These are phyloP conservation scores for Pelargonium citronellum DNA, from an alignment of 441 rosid species.

Conservation along the genomic window DNA sequence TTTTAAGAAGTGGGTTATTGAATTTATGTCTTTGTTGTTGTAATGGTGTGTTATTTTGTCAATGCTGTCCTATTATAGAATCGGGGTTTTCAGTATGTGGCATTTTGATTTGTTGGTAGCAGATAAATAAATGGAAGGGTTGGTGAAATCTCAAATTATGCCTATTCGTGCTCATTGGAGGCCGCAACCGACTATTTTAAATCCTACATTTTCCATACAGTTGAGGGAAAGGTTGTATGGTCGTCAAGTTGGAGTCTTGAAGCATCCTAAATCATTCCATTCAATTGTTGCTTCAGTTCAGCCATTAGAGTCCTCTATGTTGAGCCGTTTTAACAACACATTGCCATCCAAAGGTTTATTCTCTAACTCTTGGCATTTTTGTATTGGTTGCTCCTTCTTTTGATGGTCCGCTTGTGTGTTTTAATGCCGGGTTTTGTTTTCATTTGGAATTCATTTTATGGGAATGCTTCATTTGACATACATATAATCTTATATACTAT, in stretches of 20 bases:
- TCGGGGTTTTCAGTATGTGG: not conserved
- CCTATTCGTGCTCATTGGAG: slow-evolving; percentile 33
- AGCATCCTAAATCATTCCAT: slow-evolving; percentile 34
- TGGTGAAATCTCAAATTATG: slow-evolving; percentile 35
- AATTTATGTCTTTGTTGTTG: too few species aligned
- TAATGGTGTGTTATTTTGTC: not conserved
- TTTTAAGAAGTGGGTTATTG: too few species aligned
- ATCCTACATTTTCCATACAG: slow-evolving; percentile 31
- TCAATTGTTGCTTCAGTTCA: slow-evolving; percentile 49
- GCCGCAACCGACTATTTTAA: slow-evolving; percentile 24
- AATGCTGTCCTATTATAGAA: too few species aligned
- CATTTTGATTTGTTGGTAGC: slow-evolving; percentile 24
- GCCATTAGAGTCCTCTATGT: slow-evolving; percentile 36
- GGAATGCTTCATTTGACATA: not conserved
- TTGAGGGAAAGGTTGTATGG: slow-evolving; percentile 24
- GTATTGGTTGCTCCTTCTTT: not conserved
- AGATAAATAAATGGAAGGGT: slow-evolving; percentile 56
- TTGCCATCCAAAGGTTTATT: slow-evolving; percentile 60
- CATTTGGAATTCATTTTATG: not conserved
- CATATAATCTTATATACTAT: not conserved
- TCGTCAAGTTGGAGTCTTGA: slow-evolving; percentile 28
- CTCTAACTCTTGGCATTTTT: slow-evolving; percentile 2
- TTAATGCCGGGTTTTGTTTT: not conserved
- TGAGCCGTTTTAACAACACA: slow-evolving; percentile 36
- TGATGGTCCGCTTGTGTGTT: not conserved